Conservation (phyloP, 2,329 filamentous ascomycete genomes). For the Byssochlamys sp. region DNA sequence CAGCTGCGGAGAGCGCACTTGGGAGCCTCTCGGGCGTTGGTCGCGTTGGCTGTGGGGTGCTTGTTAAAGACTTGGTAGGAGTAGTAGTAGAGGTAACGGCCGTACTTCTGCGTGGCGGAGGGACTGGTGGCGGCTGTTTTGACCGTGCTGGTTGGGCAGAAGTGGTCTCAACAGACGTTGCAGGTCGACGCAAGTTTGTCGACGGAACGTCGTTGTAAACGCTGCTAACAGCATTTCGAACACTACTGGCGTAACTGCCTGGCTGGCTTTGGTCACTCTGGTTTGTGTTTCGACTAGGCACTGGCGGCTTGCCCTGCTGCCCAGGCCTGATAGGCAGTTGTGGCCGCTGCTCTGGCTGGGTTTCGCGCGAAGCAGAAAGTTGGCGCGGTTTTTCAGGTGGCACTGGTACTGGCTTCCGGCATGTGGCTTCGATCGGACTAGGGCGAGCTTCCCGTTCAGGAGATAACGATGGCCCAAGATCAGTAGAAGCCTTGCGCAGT, state of each 20-base stretch:
- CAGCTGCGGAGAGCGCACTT: conserved; percentile 17
- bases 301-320: conserved; percentile 2
- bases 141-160: conserved; percentile 7
- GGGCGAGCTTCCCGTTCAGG: conserved; percentile 2
- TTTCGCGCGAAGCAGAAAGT: conserved; percentile 10
- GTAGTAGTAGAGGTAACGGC: conserved; percentile 9
- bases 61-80: conserved; percentile 5
- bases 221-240: conserved; percentile 9
- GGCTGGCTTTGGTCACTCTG: background rate
- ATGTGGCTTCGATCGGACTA: conserved; percentile 14
- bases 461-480: conserved; percentile 9
- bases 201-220: conserved; percentile 13
- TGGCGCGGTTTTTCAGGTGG: conserved; percentile 27
- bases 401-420: conserved; percentile 28
- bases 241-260: conserved; percentile 9
- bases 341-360: conserved; percentile 13
- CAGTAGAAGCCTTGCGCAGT: conserved; percentile 25
- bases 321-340: conserved; percentile 19
- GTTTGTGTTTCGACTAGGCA: background rate
- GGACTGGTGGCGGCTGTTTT: conserved; percentile 18
- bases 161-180: conserved; percentile 1
- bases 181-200: conserved; percentile 1
- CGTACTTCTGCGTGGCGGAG: conserved; percentile 14
- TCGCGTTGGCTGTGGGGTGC: conserved; percentile 7
- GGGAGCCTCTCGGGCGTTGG: conserved; percentile 17